Base-by-base conservation (phyloP, 2,329 filamentous ascomycete species). In the Neonectria faginata region DNA sequence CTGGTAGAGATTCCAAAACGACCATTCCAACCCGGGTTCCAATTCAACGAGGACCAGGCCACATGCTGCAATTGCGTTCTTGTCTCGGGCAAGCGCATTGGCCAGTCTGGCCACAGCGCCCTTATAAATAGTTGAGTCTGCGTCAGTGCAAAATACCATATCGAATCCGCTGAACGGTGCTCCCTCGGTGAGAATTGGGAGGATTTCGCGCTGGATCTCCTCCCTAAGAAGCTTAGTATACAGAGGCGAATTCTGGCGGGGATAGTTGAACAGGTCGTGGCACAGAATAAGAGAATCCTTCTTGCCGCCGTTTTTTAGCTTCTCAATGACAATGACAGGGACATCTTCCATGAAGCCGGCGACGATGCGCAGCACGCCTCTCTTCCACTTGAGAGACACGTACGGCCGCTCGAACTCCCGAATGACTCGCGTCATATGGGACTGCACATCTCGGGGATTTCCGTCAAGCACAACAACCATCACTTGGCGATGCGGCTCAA, bases 261-360 rank as follows among this genome's bases (percentile, higher is more conserved):
- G 47, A 4, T 60, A 67, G 25, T 71, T 72, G 27, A 71, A 71
- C 10, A 71, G 69, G 0, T 71, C 69, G 8, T 71, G 69, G 16
- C 69, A 72, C 0, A 71, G 59, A 0, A 71, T 55, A 0, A 72
- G 65, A 1, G 69, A 71, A 3, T 71, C 69, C 52, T 71, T 71
- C 16, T 71, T 71, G 0, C 69, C 69, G 1, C 62, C 69, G 18
- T 71, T 71, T 31, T 72, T 71, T 44, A 70, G 52, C 36, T 71
- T 71, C 12, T 71, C 69, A 2, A 71, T 72, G 1, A 72, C 63
- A 7, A 71, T 67, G 20, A 71, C 69, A 0, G 69, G 69, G 0
- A 71, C 69, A 6, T 71, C 69, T 31, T 65, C 63, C 69, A 71
- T 71, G 2, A 71, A 71, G 0, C 69, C 69, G 0, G 69, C 69